These are phyloP conservation scores for Citrullus mucosospermus DNA, from an alignment of 306 rosid species.

Conservation along the genomic window DNA sequence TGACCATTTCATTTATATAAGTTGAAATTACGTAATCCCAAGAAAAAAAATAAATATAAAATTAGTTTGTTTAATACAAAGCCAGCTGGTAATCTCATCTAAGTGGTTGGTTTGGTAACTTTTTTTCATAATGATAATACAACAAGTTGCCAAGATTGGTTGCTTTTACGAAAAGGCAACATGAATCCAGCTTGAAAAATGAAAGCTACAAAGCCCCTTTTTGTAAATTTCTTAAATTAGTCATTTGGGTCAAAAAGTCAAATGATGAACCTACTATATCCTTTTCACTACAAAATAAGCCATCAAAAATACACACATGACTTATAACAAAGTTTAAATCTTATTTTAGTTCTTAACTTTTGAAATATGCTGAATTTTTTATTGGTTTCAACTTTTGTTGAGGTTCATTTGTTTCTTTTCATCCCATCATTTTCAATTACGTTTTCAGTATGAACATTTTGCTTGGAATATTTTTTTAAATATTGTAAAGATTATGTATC, in stretches of 20 bases:
- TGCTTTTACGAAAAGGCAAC: not conserved
- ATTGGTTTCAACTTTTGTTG: too few relatives aligned
- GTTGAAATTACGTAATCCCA: not conserved
- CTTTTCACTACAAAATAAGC: not conserved
- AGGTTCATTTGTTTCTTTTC: too few relatives aligned
- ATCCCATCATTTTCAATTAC: too few relatives aligned
- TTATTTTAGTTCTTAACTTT: too few relatives aligned
- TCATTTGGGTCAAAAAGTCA: not conserved
- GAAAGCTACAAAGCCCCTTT: not conserved
- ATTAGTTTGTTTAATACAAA: not conserved
- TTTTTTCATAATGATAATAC: not conserved
- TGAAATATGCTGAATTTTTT: too few relatives aligned
- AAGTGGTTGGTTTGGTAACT: not conserved
- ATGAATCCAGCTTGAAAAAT: slow-evolving; percentile 1
- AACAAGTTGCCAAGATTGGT: not conserved
- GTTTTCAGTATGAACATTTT: too few relatives aligned
- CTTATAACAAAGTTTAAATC: not conserved
- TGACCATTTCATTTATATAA: not conserved
- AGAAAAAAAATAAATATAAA: not conserved
- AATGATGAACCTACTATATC: not conserved
- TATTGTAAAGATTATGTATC: too few relatives aligned
- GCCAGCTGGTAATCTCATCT: not conserved
- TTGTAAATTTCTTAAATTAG: not conserved
- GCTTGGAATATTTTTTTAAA: too few relatives aligned
- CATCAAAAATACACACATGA: not conserved